A percentile compares a stretch with the other conserved stretches of the same genome.
phyloP scores from a whole-genome alignment of 2,329 filamentous ascomycete species.

The Thielaviopsis musarum region DNA sequence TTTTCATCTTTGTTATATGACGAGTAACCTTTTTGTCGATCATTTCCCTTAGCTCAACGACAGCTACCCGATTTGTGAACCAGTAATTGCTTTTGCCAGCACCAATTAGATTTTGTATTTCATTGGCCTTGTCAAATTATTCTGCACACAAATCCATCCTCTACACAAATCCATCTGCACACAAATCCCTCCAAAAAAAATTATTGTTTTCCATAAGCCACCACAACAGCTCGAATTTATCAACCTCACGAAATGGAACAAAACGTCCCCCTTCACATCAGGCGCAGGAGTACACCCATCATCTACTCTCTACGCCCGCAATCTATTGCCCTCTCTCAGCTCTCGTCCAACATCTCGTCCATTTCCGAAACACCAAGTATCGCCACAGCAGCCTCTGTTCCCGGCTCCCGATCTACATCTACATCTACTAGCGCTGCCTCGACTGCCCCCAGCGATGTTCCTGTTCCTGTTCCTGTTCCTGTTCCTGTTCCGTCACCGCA shows the following conservation, averaged over 20 bases:
- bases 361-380: slow-evolving; percentile 7
- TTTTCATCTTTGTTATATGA: too few species aligned
- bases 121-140: too few species aligned
- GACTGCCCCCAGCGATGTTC: background rate
- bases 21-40: too few species aligned
- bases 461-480: background rate
- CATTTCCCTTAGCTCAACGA: too few species aligned
- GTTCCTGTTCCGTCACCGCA: background rate
- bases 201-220: too few species aligned
- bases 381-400: background rate
- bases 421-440: background rate
- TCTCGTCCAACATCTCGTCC: slow-evolving; percentile 4
- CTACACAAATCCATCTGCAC: too few species aligned
- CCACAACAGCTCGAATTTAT: too few species aligned
- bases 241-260: background rate
- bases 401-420: background rate
- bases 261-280: background rate
- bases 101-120: too few species aligned
- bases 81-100: too few species aligned
- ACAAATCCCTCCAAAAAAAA: too few species aligned
- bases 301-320: slow-evolving; percentile 1
- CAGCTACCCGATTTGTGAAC: too few species aligned
- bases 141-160: too few species aligned
- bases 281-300: slow-evolving; percentile 2
- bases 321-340: background rate